Percentiles rank a stretch among this genome's conserved stretches.
Conservation (phyloP, 805 yeast species). For the Candida ulmi region DNA sequence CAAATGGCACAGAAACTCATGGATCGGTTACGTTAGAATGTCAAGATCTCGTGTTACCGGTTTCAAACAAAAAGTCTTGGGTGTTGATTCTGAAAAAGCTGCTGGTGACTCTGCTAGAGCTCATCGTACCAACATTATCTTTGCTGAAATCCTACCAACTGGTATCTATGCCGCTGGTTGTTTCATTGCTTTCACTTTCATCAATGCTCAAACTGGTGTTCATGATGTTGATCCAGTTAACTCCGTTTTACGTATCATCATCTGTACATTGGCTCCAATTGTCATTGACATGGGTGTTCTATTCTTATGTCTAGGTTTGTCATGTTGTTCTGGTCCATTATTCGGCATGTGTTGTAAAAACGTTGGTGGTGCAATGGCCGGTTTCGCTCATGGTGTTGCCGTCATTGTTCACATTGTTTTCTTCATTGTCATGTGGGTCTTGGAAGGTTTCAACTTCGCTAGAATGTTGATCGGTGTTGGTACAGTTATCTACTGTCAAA, state of each 20-base stretch:
- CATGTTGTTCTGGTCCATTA: slow-evolving; percentile 97
- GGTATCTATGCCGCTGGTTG: slow-evolving; percentile 72
- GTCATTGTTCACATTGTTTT: slow-evolving; percentile 81
- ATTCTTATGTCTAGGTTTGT: slow-evolving; percentile 67
- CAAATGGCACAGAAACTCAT: slow-evolving; percentile 82
- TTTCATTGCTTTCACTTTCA: slow-evolving; percentile 73
- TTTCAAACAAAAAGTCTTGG: slow-evolving; percentile 68
- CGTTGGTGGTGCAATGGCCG: slow-evolving; percentile 94
- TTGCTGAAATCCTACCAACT: slow-evolving; percentile 70
- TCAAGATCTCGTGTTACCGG: slow-evolving; percentile 84
- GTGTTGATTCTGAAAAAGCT: slow-evolving; percentile 74
- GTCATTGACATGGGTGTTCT: slow-evolving; percentile 84
- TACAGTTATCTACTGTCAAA: slow-evolving; percentile 81
- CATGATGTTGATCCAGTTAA: slow-evolving; percentile 47
- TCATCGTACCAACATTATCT: slow-evolving; percentile 65
- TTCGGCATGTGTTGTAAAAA: slow-evolving; percentile 93
- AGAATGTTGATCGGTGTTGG: slow-evolving; percentile 84
- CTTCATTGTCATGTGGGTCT: slow-evolving; percentile 95
- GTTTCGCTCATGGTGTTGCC: slow-evolving; percentile 91
- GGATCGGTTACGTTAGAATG: slow-evolving; percentile 81
- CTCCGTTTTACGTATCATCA: slow-evolving; percentile 64
- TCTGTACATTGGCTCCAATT: slow-evolving; percentile 87
- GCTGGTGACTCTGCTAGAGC: slow-evolving; percentile 85
- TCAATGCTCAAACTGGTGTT: slow-evolving; percentile 86
- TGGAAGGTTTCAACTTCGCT: slow-evolving; percentile 86